These are phyloP conservation scores for Flaveria sonorensis DNA, from an alignment of 129 eudicot genomes.

Conservation along the genomic window DNA sequence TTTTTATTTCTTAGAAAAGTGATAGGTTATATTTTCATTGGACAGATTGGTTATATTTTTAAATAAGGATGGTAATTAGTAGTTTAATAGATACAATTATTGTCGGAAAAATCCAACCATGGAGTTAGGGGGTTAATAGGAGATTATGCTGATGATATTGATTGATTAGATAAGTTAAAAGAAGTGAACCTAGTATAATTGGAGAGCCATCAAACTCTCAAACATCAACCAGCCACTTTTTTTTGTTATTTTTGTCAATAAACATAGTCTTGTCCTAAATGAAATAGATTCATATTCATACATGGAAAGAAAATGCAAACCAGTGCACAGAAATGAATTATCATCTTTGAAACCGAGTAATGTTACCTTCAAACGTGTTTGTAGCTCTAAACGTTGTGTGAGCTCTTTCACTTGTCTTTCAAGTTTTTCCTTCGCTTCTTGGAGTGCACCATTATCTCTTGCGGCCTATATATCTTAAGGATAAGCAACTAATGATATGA, in stretches of 20 bases:
- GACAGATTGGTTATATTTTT: not conserved
- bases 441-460: slow-evolving; percentile 78
- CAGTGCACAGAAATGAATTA: not conserved
- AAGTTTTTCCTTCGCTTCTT: slow-evolving; percentile 81
- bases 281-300: slow-evolving; percentile 17
- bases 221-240: not conserved
- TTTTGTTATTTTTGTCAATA: not conserved
- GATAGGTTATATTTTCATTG: not conserved
- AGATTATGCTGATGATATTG: not conserved
- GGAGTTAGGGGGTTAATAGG: not conserved
- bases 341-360: slow-evolving; percentile 15
- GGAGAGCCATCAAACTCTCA: not conserved
- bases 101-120: not conserved
- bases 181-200: not conserved
- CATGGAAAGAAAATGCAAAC: slow-evolving; percentile 24
- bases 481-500: slow-evolving; percentile 17
- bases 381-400: slow-evolving; percentile 69
- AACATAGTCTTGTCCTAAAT: not conserved
- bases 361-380: slow-evolving; percentile 80
- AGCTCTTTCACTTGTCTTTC: slow-evolving; percentile 87
- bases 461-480: slow-evolving; percentile 61
- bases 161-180: not conserved
- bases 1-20: not conserved
- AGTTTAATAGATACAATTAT: not conserved
- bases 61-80: not conserved